Percentiles rank a stretch among this genome's conserved stretches.
These are phyloP conservation scores for Ilyonectria mors-panacis DNA, from an alignment of 2,329 filamentous ascomycete genomes.

Conservation along the genomic window DNA sequence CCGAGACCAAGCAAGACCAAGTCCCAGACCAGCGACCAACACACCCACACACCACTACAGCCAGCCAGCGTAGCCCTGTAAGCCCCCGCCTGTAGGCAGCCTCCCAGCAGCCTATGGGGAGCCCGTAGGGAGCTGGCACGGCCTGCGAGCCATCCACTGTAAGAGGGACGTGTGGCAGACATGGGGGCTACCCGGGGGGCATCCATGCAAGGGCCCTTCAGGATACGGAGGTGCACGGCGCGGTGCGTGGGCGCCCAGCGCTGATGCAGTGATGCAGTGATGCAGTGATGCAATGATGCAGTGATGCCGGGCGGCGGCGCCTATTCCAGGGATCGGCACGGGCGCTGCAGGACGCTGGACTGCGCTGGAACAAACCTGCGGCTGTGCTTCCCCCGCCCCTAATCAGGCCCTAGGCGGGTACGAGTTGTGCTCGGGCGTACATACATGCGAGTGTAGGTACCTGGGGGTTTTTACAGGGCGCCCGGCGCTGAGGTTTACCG, in stretches of 20 bases:
- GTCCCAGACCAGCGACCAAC: conserved; percentile 11
- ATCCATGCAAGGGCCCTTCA: conserved; percentile 30
- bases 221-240: conserved; percentile 15
- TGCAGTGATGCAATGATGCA: not conserved
- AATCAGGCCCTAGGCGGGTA: not conserved
- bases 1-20: conserved; percentile 4
- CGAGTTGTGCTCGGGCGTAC: not conserved
- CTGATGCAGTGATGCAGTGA: conserved; percentile 1
- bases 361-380: conserved; percentile 12
- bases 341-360: conserved; percentile 22
- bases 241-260: conserved; percentile 4
- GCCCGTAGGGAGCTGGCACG: conserved; percentile 20
- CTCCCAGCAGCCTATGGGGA: conserved; percentile 21
- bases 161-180: conserved; percentile 32
- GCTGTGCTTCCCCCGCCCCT: not conserved
- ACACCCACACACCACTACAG: not conserved
- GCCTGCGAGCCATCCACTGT: conserved; percentile 30
- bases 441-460: not conserved
- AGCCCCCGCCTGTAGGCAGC: conserved; percentile 27
- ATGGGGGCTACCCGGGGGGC: conserved; percentile 22
- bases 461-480: not conserved
- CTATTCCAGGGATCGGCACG: conserved; percentile 18
- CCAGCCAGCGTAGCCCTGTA: conserved; percentile 25
- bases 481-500: not conserved
- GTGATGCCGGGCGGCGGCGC: not conserved